A percentile compares a stretch with the other conserved stretches of the same genome.
phyloP scores from a whole-genome alignment of 495 filamentous ascomycete species.

The Xanthoparmelia taractica region DNA sequence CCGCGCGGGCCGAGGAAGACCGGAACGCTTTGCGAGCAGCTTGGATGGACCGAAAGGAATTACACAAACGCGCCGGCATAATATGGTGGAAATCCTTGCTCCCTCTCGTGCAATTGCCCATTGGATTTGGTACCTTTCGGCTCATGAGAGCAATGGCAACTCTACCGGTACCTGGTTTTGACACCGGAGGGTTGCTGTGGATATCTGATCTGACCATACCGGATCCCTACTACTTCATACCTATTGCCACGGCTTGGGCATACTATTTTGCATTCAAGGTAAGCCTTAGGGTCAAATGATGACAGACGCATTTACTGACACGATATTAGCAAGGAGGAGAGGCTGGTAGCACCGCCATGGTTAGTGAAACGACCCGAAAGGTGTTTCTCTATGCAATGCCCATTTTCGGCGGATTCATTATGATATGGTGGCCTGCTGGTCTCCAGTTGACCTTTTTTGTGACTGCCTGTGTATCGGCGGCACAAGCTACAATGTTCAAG shows the following conservation, averaged over 20 bases:
- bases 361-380: conserved; percentile 34
- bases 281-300: conserved; percentile 10
- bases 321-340: conserved; percentile 8
- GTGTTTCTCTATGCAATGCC: conserved; percentile 53
- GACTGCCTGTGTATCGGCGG: conserved; percentile 46
- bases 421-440: conserved; percentile 55
- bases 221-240: conserved; percentile 74
- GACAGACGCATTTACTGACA: neutral
- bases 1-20: conserved; percentile 35
- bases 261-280: conserved; percentile 54
- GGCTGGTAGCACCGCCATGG: neutral
- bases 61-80: conserved; percentile 48
- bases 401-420: conserved; percentile 52
- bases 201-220: conserved; percentile 66
- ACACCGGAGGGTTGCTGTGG: conserved; percentile 65
- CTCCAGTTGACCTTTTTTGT: conserved; percentile 66
- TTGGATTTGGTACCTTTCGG: conserved; percentile 74
- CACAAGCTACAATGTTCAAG: conserved; percentile 52
- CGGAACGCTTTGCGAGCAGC: conserved; percentile 33
- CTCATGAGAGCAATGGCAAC: conserved; percentile 63
- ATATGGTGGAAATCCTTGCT: conserved; percentile 44
- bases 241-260: conserved; percentile 41
- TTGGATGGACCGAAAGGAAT: conserved; percentile 38
- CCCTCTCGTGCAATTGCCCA: conserved; percentile 55
- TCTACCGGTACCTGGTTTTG: conserved; percentile 72